A percentile compares a stretch with the other conserved stretches of the same genome.
These are phyloP conservation scores for Wickerhamiella vanderwaltii DNA, from an alignment of 805 yeast genomes.

Conservation along the genomic window DNA sequence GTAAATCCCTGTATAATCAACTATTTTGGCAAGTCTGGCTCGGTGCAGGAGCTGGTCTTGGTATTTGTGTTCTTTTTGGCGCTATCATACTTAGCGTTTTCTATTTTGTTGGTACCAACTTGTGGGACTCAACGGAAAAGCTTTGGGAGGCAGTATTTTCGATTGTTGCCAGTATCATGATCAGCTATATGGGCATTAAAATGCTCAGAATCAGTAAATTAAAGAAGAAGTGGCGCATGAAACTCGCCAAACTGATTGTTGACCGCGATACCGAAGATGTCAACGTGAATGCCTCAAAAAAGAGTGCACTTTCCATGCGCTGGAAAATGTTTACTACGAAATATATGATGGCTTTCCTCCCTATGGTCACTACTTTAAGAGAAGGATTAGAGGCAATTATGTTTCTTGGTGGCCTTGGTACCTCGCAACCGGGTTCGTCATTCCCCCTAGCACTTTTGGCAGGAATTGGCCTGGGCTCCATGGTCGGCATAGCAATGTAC, in stretches of 20 bases:
- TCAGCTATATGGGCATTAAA: conserved; percentile 78
- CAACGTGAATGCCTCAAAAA: not conserved
- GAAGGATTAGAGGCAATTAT: conserved; percentile 91
- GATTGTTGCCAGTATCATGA: conserved; percentile 61
- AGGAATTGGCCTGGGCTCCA: conserved; percentile 48
- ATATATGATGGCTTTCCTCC: conserved; percentile 63
- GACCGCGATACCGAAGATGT: conserved; percentile 16
- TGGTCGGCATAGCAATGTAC: conserved; percentile 57
- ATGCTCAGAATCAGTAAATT: conserved; percentile 68
- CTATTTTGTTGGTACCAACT: conserved; percentile 65
- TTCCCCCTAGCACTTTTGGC: conserved; percentile 50
- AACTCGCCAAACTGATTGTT: conserved; percentile 35
- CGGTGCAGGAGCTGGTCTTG: conserved; percentile 65
- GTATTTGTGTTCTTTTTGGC: conserved; percentile 62
- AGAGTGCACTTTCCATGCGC: not conserved
- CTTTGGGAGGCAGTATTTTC: conserved; percentile 82
- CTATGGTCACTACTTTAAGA: conserved; percentile 74
- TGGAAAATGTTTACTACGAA: conserved; percentile 27
- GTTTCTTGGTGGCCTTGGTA: conserved; percentile 79
- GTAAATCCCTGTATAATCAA: conserved; percentile 28
- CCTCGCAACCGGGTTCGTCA: conserved; percentile 53
- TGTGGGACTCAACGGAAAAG: conserved; percentile 81
- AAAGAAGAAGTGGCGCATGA: conserved; percentile 69
- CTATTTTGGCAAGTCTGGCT: conserved; percentile 64
- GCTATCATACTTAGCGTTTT: conserved; percentile 55